Evolutionary conservation across 768 basidiomycete genomes (phyloP).

Genomic region (Suillus discolor): DNA sequence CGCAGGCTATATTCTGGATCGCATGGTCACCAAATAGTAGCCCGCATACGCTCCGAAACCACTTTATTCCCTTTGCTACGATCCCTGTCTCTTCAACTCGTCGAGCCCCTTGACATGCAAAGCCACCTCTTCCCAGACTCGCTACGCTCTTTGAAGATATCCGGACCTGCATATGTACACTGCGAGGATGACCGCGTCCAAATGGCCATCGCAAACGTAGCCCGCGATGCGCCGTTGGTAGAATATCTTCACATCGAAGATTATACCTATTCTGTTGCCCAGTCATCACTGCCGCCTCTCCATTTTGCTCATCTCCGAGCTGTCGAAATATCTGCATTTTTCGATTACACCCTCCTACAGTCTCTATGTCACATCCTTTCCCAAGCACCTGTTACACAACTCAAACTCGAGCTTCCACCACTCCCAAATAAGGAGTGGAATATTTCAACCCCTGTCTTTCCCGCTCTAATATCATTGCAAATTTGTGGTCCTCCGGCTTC

Average conservation of each 20-base stretch:
- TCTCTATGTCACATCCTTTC: slow-evolving; percentile 6
- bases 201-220: slow-evolving; percentile 19
- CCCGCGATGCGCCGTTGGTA: slow-evolving; percentile 17
- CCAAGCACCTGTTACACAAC: not conserved
- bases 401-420: not conserved
- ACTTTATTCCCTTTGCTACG: not conserved
- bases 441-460: not conserved
- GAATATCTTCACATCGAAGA: slow-evolving; percentile 13
- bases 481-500: slow-evolving; percentile 2
- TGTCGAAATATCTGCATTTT: slow-evolving; percentile 3
- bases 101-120: not conserved
- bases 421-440: slow-evolving; percentile 2
- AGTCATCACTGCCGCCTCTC: not conserved
- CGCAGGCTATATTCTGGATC: slow-evolving; percentile 12
- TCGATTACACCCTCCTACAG: not conserved
- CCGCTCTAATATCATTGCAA: not conserved
- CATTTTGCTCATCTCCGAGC: not conserved
- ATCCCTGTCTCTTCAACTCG: not conserved
- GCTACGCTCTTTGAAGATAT: slow-evolving; percentile 16
- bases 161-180: slow-evolving; percentile 15
- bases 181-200: slow-evolving; percentile 18
- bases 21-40: slow-evolving; percentile 11
- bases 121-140: slow-evolving; percentile 18
- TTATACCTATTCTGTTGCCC: not conserved
- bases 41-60: not conserved